These are phyloP conservation scores for Phytophthora sojae DNA, from an alignment of 352 stramenopile genomes.

Conservation along the genomic window DNA sequence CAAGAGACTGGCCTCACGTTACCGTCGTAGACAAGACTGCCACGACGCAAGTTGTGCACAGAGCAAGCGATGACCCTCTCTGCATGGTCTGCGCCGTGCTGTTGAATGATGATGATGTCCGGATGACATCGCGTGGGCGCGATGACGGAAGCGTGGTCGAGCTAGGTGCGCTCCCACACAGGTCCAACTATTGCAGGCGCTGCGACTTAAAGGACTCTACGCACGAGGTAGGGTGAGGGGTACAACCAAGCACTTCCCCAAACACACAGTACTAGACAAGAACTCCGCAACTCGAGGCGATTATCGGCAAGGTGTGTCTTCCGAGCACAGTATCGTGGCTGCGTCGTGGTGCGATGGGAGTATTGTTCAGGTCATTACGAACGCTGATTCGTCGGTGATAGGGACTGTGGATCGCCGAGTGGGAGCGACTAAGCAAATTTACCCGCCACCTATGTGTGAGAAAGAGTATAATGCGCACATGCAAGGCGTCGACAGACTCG, in stretches of 20 bases:
- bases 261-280: neutral
- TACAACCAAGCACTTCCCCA: neutral
- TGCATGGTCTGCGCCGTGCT: too few species aligned
- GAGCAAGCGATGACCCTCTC: too few species aligned
- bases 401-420: neutral
- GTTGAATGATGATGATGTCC: too few species aligned
- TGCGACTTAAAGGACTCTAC: neutral
- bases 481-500: constrained; percentile 34
- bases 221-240: neutral
- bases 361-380: neutral
- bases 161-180: too few species aligned
- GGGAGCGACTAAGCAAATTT: neutral
- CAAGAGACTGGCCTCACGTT: too few species aligned
- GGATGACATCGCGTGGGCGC: too few species aligned
- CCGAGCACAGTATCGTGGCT: neutral
- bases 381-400: neutral
- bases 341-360: neutral
- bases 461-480: constrained; percentile 18
- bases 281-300: neutral
- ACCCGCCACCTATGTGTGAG: constrained; percentile 22
- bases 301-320: neutral
- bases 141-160: too few species aligned
- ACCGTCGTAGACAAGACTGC: too few species aligned
- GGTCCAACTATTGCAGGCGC: neutral
- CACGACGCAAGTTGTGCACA: too few species aligned